Evolutionary conservation across 1,284 basidiomycete species (phyloP).

Genomic region (Singerocomus inundabilis): DNA sequence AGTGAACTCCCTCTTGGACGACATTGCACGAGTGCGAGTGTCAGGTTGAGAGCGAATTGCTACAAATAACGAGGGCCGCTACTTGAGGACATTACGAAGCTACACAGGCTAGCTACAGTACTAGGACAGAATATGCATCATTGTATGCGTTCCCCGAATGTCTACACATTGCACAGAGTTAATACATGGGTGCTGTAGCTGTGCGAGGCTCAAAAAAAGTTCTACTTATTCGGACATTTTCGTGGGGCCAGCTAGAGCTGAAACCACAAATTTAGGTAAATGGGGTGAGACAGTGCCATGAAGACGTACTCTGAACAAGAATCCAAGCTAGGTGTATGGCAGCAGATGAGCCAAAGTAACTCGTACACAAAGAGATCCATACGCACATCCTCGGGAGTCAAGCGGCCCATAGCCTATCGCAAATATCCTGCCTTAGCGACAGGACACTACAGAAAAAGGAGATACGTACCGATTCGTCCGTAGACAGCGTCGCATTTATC

Average conservation of each 20-base stretch:
- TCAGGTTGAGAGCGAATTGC: not conserved
- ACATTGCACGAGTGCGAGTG: constrained; percentile 21
- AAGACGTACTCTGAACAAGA: constrained; percentile 67
- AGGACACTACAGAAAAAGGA: constrained; percentile 6
- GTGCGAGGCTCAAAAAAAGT: no score
- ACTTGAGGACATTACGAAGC: no score
- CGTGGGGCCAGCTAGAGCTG: constrained; percentile 20
- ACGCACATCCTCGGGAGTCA: constrained; percentile 87
- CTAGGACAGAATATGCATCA: no score
- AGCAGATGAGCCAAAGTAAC: constrained; percentile 10
- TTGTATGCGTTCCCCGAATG: no score
- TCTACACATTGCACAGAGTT: no score
- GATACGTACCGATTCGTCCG: constrained; percentile 66
- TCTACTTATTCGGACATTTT: no score
- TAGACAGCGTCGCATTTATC: constrained; percentile 76
- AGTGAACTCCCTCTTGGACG: constrained; percentile 39
- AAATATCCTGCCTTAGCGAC: constrained; percentile 26
- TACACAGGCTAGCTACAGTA: no score
- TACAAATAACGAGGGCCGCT: no score
- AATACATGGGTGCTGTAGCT: no score
- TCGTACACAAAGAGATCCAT: constrained; percentile 2
- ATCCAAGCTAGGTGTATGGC: constrained; percentile 51
- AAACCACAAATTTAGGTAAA: not conserved
- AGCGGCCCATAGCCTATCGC: constrained; percentile 77
- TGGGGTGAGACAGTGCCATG: not conserved